Evolutionary conservation across 1,139 yeast species (phyloP).

Genomic region (Sugiyamaella xylanicola): DNA sequence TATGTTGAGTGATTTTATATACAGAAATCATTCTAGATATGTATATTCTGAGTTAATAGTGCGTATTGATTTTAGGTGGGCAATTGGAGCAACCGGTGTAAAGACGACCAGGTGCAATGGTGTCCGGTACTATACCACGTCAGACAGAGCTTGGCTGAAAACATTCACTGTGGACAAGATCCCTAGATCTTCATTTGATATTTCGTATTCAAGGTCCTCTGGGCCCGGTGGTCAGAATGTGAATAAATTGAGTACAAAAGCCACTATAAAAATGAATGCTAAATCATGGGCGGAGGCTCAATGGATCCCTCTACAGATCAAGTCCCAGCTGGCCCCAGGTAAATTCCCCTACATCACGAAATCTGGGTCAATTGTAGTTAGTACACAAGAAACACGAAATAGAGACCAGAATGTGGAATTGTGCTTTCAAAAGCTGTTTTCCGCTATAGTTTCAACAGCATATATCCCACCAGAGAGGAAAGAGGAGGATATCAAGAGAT

Average conservation of each 20-base stretch:
- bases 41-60: neutral
- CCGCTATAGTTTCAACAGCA: slow-evolving; percentile 53
- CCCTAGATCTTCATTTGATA: slow-evolving; percentile 55
- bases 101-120: no score
- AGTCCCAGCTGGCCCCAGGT: slow-evolving; percentile 43
- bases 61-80: no score
- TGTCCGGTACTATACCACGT: neutral
- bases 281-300: slow-evolving; percentile 52
- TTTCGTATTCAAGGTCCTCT: slow-evolving; percentile 70
- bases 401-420: slow-evolving; percentile 59
- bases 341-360: slow-evolving; percentile 60
- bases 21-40: neutral
- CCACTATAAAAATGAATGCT: slow-evolving; percentile 58
- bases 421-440: slow-evolving; percentile 61
- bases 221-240: slow-evolving; percentile 98
- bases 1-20: no score
- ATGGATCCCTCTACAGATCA: slow-evolving; percentile 66
- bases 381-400: slow-evolving; percentile 62
- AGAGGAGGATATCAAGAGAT: slow-evolving; percentile 53
- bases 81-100: no score
- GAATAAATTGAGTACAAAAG: slow-evolving; percentile 70
- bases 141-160: slow-evolving; percentile 48
- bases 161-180: slow-evolving; percentile 44
- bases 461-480: slow-evolving; percentile 55
- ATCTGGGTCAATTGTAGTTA: slow-evolving; percentile 58